Conservation (phyloP, 306 rosid genomes). For the Spatholobus suberectus region DNA sequence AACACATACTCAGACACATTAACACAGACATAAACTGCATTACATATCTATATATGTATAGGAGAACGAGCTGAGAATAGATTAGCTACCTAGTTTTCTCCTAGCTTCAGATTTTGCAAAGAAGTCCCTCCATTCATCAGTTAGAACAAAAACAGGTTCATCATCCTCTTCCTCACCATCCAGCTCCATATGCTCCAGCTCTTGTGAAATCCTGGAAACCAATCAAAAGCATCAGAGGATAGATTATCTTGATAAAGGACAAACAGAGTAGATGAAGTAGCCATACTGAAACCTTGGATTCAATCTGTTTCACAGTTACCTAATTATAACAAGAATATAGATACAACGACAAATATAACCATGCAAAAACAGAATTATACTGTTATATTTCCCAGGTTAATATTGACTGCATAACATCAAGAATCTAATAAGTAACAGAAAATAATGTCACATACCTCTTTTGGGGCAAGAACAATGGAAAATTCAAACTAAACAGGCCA, state of each 20-base stretch:
- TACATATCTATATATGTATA: background rate
- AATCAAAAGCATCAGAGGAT: conserved; percentile 6
- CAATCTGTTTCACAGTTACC: background rate
- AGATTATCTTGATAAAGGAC: conserved; percentile 9
- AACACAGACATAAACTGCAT: conserved; percentile 6
- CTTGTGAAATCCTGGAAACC: conserved; percentile 57
- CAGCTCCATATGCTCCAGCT: conserved; percentile 41
- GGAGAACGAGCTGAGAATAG: background rate
- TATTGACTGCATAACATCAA: background rate
- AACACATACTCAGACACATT: background rate
- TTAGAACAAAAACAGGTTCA: conserved; percentile 72
- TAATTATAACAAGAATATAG: conserved; percentile 11
- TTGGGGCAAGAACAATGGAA: background rate
- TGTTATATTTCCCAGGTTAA: background rate
- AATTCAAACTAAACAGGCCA: background rate
- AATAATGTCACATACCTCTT: background rate
- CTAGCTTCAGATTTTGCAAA: conserved; percentile 78
- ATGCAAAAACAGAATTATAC: background rate
- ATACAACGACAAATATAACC: background rate
- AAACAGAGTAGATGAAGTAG: background rate
- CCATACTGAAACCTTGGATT: background rate
- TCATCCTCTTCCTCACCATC: conserved; percentile 70
- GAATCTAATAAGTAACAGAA: conserved; percentile 26
- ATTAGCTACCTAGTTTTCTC: conserved; percentile 61
- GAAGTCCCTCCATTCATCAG: conserved; percentile 85